phyloP scores from a whole-genome alignment of 176 grass and related monocot genomes.

The Phragmites australis region DNA sequence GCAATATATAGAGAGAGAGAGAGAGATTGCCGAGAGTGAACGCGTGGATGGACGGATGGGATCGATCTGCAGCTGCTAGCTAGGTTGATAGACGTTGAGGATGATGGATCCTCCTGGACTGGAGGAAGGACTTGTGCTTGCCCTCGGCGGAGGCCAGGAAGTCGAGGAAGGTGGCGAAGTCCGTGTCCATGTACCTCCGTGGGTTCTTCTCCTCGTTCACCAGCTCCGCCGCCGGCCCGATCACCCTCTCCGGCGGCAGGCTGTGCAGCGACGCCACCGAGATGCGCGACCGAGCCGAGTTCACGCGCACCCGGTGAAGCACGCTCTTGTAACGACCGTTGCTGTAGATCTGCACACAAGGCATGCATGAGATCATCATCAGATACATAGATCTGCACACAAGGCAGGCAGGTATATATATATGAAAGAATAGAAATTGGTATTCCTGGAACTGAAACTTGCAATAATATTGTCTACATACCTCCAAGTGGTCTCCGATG shows the following conservation, averaged over 20 bases:
- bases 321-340: conserved; percentile 75
- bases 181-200: conserved; percentile 61
- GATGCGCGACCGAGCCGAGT: conserved; percentile 41
- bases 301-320: conserved; percentile 63
- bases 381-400: no score
- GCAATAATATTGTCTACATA: no score
- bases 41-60: no score
- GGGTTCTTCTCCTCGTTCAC: conserved; percentile 37
- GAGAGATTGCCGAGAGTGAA: no score
- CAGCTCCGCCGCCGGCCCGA: conserved; percentile 52
- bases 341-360: conserved; percentile 59
- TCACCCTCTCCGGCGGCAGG: conserved; percentile 48
- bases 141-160: conserved; percentile 51
- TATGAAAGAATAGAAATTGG: no score
- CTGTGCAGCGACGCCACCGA: conserved; percentile 76
- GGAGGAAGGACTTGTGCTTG: conserved; percentile 71
- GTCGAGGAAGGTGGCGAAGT: conserved; percentile 62
- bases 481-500: conserved; percentile 80
- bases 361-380: no score
- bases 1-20: no score
- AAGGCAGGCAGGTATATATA: no score
- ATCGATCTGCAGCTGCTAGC: no score
- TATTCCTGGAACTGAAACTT: no score
- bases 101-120: conserved; percentile 60
- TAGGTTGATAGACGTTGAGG: no score